Percentiles rank a stretch among this genome's conserved stretches.
Conservation (phyloP, 352 stramenopile species). For the Phytophthora pinifolia region DNA sequence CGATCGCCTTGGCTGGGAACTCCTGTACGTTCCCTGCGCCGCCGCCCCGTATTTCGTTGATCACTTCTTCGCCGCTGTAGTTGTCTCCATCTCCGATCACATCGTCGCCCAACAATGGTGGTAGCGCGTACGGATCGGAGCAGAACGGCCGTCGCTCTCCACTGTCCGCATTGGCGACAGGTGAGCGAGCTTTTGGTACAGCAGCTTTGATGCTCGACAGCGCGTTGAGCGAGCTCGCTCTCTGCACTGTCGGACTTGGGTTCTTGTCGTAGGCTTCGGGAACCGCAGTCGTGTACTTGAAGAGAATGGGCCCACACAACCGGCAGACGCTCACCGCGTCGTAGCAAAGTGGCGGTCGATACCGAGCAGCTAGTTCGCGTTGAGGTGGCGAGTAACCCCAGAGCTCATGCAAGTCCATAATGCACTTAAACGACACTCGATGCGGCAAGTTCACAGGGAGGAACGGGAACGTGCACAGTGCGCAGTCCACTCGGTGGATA, state of each 20-base stretch:
- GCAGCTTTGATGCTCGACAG: constrained; percentile 13
- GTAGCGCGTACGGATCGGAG: constrained; percentile 64
- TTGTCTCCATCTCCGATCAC: constrained; percentile 45
- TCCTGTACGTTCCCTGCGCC: constrained; percentile 31
- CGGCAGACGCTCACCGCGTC: constrained; percentile 70
- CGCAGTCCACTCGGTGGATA: constrained; percentile 60
- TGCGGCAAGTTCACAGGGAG: constrained; percentile 61
- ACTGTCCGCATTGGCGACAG: constrained; percentile 12
- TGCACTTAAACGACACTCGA: constrained; percentile 74
- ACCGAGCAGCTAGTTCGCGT: constrained; percentile 43
- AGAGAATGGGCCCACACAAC: constrained; percentile 77
- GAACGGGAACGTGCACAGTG: constrained; percentile 58
- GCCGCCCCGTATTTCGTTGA: constrained; percentile 16
- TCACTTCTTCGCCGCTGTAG: constrained; percentile 17
- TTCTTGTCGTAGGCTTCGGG: constrained; percentile 22
- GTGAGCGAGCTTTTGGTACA: constrained; percentile 19
- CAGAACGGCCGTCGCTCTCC: constrained; percentile 30
- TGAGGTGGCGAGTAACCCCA: constrained; percentile 62
- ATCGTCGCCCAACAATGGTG: constrained; percentile 66
- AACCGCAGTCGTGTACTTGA: constrained; percentile 39
- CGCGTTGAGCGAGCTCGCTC: constrained; percentile 15
- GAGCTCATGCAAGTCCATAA: constrained; percentile 70
- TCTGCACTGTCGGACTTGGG: constrained; percentile 10
- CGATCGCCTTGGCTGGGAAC: constrained; percentile 55
- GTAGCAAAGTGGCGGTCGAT: constrained; percentile 66